These are phyloP conservation scores for Inga leiocalycina DNA, from an alignment of 306 rosid genomes.

Conservation along the genomic window DNA sequence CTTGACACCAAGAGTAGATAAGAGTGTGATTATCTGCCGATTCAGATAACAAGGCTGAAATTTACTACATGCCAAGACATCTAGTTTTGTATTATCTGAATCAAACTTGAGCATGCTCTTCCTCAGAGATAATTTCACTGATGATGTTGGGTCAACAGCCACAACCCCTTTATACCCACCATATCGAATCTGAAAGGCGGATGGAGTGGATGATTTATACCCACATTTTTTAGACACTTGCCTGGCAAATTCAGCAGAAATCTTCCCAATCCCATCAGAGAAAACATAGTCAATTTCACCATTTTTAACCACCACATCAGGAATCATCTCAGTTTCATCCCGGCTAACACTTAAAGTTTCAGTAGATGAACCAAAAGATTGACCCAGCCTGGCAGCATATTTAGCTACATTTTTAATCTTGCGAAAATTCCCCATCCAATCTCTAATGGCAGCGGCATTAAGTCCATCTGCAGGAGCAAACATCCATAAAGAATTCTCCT, in stretches of 20 bases:
- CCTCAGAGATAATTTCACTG: conserved; percentile 69
- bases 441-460: conserved; percentile 58
- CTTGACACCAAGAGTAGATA: conserved; percentile 75
- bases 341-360: conserved; percentile 62
- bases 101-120: conserved; percentile 76
- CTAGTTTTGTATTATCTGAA: conserved; percentile 56
- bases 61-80: conserved; percentile 76
- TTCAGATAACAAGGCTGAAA: conserved; percentile 74
- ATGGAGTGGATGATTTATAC: conserved; percentile 47
- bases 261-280: conserved; percentile 94
- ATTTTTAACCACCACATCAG: conserved; percentile 45
- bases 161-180: conserved; percentile 94
- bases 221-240: conserved; percentile 76
- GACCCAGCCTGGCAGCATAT: conserved; percentile 92
- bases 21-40: conserved; percentile 75
- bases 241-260: conserved; percentile 67
- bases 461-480: conserved; percentile 60
- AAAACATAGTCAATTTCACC: conserved; percentile 46
- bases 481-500: conserved; percentile 88
- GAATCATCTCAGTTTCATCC: conserved; percentile 59
- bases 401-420: conserved; percentile 82
- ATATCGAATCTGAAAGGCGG: conserved; percentile 90
- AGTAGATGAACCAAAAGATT: conserved; percentile 89
- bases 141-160: conserved; percentile 78
- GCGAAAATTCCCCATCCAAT: conserved; percentile 73